phyloP scores from a whole-genome alignment of 2,329 filamentous ascomycete genomes.

The Pezicula rhizophila region DNA sequence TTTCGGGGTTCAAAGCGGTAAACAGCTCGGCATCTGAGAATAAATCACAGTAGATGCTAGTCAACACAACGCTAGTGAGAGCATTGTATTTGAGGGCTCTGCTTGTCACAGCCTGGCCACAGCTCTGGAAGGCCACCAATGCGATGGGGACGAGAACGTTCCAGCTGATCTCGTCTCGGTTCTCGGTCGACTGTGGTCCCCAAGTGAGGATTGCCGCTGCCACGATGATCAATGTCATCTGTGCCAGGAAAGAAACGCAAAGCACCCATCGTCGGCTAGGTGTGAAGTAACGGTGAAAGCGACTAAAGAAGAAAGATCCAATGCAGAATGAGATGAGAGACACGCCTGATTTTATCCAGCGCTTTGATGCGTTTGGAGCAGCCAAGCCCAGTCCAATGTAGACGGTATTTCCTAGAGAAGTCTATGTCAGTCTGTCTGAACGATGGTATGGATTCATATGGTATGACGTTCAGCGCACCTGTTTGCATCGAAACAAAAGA shows the following conservation, averaged over 20 bases:
- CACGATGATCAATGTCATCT: constrained; percentile 42
- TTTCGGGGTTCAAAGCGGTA: constrained; percentile 36
- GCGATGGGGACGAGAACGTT: constrained; percentile 60
- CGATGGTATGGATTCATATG: background rate
- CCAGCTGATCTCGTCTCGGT: constrained; percentile 45
- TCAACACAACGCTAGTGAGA: constrained; percentile 70
- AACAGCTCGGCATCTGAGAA: constrained; percentile 57
- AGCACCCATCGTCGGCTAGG: constrained; percentile 61
- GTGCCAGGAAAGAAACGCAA: constrained; percentile 48
- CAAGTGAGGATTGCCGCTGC: constrained; percentile 50
- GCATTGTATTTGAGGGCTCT: constrained; percentile 61
- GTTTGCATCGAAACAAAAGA: constrained; percentile 61
- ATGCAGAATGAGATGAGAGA: constrained; percentile 67
- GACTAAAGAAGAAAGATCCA: constrained; percentile 65
- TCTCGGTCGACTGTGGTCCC: constrained; percentile 32
- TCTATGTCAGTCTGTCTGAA: background rate
- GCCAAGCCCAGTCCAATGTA: constrained; percentile 72
- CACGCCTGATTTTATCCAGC: constrained; percentile 67
- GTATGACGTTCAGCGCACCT: constrained; percentile 37
- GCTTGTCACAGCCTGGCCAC: constrained; percentile 68
- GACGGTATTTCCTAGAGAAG: constrained; percentile 60
- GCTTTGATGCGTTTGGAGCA: constrained; percentile 44
- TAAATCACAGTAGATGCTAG: constrained; percentile 75
- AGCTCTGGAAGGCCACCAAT: constrained; percentile 68
- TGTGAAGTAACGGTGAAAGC: constrained; percentile 59